Evolutionary conservation across 257 asterid species (phyloP), one percentile per base, ranked within the genome.

Genomic region (Ballota nigra): DNA sequence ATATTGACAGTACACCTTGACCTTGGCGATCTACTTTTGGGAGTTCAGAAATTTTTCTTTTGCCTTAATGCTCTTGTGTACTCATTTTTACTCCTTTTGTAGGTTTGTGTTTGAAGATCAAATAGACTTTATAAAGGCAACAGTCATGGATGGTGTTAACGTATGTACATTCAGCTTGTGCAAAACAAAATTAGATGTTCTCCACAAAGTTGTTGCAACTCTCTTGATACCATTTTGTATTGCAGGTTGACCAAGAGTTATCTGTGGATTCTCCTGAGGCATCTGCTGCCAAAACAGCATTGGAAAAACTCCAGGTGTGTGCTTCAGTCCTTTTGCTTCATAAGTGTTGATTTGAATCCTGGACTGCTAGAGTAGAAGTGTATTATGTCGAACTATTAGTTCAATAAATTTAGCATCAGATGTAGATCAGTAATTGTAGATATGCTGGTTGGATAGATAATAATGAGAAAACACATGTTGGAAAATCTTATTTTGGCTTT

Each of bases 91-190:
- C 65, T 77, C 56, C 49, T 31, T 71, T 78, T 78, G 79, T 77
- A 89, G 96, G 81, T 94, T 76, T 84, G 97, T 91, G 45, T 94
- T 93, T 82, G 98, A 93, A 83, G 92, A 93, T 83, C 98, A 93
- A 80, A 91, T 93, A 75, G 97, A 91, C 66, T 93, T 93, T 77
- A 89, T 93, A 75, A 91, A 86, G 88, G 92, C 92, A 24, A 20
- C 84, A 28, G 96, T 89, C 36, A 85, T 91, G 92, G 95, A 84
- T 72, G 97, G 98, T 70, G 87, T 83, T 59, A 91, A 88, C 86
- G 96, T 90, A 77, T 13, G 91, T 78, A 26, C 38, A 56, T 70
- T 47, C 31, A 79, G 51, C 70, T 20, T 64, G 6, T 18, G 12
- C 45, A 49, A 38, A 51, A 22, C 24, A 23, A 45, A 47, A 28